A percentile compares a stretch with the other conserved stretches of the same genome.
These are phyloP conservation scores for Fusarium subglutinans DNA, from an alignment of 2,329 filamentous ascomycete species.

Conservation along the genomic window DNA sequence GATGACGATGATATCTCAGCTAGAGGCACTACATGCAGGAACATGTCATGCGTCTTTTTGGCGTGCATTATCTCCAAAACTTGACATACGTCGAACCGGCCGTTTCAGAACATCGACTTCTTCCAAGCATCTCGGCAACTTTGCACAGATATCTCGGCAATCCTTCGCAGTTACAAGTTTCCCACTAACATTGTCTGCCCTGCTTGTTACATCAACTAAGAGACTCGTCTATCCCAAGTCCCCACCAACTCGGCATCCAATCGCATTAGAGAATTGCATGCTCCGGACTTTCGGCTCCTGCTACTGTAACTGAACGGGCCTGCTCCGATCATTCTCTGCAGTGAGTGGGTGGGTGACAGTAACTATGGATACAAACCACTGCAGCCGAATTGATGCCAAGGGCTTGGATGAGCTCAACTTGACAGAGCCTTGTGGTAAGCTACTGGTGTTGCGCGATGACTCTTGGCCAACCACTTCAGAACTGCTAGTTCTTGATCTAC, in stretches of 20 bases:
- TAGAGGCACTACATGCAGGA: neutral
- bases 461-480: conserved; percentile 2
- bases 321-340: neutral
- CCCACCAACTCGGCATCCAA: conserved; percentile 24
- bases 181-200: conserved; percentile 3
- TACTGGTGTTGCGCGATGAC: neutral
- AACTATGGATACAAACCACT: neutral
- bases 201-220: conserved; percentile 8
- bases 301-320: neutral
- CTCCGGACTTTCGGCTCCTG: conserved; percentile 18
- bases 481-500: conserved; percentile 12
- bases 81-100: neutral
- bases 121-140: neutral
- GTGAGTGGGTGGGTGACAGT: neutral
- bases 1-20: conserved; percentile 10
- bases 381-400: neutral
- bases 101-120: conserved; percentile 5
- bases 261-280: conserved; percentile 2
- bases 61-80: neutral
- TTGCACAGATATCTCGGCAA: neutral
- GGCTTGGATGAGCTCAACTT: neutral
- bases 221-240: conserved; percentile 4
- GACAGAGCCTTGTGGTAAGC: conserved; percentile 3
- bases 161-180: neutral
- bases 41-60: neutral